Evolutionary conservation across 805 yeast genomes (phyloP), one percentile per base, ranked within the genome.

Genomic region (Jamesozyma piceae): DNA sequence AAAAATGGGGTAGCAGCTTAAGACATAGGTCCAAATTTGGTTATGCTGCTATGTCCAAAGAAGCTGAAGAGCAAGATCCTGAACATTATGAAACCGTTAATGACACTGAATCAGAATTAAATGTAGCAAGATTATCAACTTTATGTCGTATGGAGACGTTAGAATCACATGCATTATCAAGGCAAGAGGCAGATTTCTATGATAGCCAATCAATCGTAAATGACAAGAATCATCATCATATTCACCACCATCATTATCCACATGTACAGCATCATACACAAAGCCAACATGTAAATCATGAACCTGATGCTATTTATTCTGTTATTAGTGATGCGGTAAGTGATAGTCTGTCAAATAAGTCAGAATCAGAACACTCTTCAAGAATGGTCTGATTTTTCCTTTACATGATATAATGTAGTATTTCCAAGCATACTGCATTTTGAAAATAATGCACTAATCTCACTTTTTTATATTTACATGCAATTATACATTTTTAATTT

Each of bases 21-120:
- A 77, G 94, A 69, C 51, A 52, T 38, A 62, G 51, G 35, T 79
- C 87, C 2, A 71, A 68, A 49, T 82, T 68, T 51, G 83, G 87
- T 32, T 79, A 72, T 56, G 71, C 70, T 43, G 80, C 82, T 1
- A 43, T 66, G 53, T 49, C 60, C 68, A 72, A 58, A 64, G 73
- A 58, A 39, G 28, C 28, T 11, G 52, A 51, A 22, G 58, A 49
- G 28, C 51, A 49, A 31, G 46, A 34, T 24, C 76, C 71, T n/a
- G 53, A 47, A 5, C 49, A 42, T 9, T 46, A 22, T 9, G 41
- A 35, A 14, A 19, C 15, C 22, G 27, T 14, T 14, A 24, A 26
- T 8, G 36, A 27, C 31, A 38, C 34, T 2, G 44, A 45, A 17
- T 15, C 20, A 13, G 32, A 29, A 29, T 31, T 46, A 22, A 42